A percentile compares a stretch with the other conserved stretches of the same genome.
These are phyloP conservation scores for Myrica gale DNA, from an alignment of 306 rosid genomes.

Conservation along the genomic window DNA sequence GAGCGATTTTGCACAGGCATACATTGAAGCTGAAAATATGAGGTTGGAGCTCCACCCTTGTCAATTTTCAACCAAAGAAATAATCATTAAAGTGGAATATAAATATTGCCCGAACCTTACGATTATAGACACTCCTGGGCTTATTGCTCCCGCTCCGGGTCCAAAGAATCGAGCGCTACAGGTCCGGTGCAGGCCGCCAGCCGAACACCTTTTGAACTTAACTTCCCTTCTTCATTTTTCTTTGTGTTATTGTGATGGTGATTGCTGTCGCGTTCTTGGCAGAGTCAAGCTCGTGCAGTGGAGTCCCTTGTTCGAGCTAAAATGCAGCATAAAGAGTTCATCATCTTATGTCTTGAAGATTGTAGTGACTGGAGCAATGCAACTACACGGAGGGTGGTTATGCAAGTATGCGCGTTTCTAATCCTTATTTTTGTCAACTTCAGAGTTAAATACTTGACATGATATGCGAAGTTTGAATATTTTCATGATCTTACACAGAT, in stretches of 20 bases:
- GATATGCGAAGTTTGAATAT: conserved; percentile 1
- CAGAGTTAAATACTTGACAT: not conserved
- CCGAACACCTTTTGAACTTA: not conserved
- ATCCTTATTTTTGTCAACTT: not conserved
- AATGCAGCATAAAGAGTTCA: conserved; percentile 93
- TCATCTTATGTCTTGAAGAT: conserved; percentile 90
- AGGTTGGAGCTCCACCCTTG: conserved; percentile 70
- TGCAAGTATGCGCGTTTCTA: conserved; percentile 57
- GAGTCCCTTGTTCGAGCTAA: conserved; percentile 81
- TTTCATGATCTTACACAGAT: conserved; percentile 42
- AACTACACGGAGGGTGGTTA: conserved; percentile 79
- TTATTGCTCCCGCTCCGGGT: conserved; percentile 93
- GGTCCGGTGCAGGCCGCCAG: conserved; percentile 30
- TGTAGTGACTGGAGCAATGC: conserved; percentile 97
- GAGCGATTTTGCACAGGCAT: conserved; percentile 40
- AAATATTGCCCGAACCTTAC: conserved; percentile 94
- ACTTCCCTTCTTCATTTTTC: not conserved
- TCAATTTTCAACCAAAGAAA: conserved; percentile 82
- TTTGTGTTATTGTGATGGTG: conserved; percentile 8
- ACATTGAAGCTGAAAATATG: conserved; percentile 82
- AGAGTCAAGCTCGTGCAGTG: conserved; percentile 81
- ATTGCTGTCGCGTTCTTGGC: not conserved
- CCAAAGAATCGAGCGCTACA: conserved; percentile 69
- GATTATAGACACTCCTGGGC: conserved; percentile 92
- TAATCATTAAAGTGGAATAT: conserved; percentile 71